Base-by-base conservation (phyloP, 768 basidiomycete species). In the Rhodotorula kratochvilovae region DNA sequence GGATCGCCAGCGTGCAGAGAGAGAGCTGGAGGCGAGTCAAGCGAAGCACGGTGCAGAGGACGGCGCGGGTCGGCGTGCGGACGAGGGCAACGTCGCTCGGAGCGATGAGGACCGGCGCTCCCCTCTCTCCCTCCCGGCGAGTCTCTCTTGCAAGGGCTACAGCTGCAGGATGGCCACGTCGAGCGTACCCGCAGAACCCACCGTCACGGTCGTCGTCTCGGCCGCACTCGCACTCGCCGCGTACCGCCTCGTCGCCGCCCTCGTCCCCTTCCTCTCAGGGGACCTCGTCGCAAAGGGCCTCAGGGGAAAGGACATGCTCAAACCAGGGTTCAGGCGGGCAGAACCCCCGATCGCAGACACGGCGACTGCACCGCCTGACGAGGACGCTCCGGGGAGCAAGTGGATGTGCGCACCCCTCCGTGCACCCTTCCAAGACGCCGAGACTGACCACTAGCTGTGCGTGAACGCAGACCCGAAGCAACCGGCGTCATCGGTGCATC, bases 401-500 rank as follows among this genome's bases (percentile, higher is more conserved):
- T 67, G 36, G 29, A 35, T 63, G 64, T 68, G 42, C 42, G 58
- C 59, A 12, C 35, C 39, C 25, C 6, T 1, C n/a, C 63, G n/a
- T 45, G 15, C 42, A 7, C n/a, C 15, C 16, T n/a, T 8, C 29
- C 25, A 33, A 45, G 19, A n/a, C 25, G 13, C 27, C 0, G 31
- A 50, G 8, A 2, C 33, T 48, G 25, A 36, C 46, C 15, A 8
- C 19, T 43, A 23, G 33, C 39, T 39, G 19, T 31, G 2, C 46
- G 27, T 45, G 15, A 3, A 50, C 29, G 25, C 67, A 98, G 94
- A 79, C 94, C 96, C 54, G 96, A 99, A 82, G 92, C 91, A 74
- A 86, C 89, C 77, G 95, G 95, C 21, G 87, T 97, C 68, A 88
- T 96, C 60, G 91, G 89, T 77, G 93, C 95, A 2, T 85, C 88